These are phyloP conservation scores for Leucosporidium yakuticum DNA, from an alignment of 768 basidiomycete species.

Conservation along the genomic window DNA sequence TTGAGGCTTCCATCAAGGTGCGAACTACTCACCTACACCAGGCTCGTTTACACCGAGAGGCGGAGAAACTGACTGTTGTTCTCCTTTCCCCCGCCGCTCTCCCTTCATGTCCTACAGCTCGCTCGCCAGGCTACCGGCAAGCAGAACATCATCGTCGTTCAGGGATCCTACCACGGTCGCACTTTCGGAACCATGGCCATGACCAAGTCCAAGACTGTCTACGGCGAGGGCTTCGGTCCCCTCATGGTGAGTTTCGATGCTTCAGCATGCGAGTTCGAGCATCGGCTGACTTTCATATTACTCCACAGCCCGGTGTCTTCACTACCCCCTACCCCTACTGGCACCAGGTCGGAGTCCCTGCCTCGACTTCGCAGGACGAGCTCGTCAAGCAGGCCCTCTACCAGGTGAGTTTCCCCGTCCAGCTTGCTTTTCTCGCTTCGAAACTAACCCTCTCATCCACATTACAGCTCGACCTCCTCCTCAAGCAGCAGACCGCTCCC, in stretches of 20 bases:
- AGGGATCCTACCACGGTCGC: conserved; percentile 85
- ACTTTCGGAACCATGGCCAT: conserved; percentile 90
- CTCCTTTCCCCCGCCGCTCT: conserved; percentile 53
- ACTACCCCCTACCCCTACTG: conserved; percentile 83
- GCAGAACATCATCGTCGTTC: conserved; percentile 87
- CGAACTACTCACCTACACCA: neutral
- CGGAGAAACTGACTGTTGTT: neutral
- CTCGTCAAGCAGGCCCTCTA: conserved; percentile 33
- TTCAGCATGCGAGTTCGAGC: neutral
- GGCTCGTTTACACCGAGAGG: neutral
- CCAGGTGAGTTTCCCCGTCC: conserved; percentile 3
- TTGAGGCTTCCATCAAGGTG: conserved; percentile 50
- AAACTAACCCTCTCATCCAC: neutral
- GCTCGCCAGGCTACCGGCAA: conserved; percentile 67
- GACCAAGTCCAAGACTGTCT: conserved; percentile 89
- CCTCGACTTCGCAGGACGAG: conserved; percentile 29
- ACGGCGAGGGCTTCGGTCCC: conserved; percentile 69
- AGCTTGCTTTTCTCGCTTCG: neutral
- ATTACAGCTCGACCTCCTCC: conserved; percentile 67
- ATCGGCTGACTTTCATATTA: neutral
- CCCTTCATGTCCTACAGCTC: conserved; percentile 53
- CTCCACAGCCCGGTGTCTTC: conserved; percentile 68
- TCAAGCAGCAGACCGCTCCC: conserved; percentile 73
- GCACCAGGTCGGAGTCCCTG: conserved; percentile 50
- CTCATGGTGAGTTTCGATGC: conserved; percentile 61